Evolutionary conservation across 495 filamentous ascomycete genomes (phyloP).

Genomic region (Ramalina peruviana): DNA sequence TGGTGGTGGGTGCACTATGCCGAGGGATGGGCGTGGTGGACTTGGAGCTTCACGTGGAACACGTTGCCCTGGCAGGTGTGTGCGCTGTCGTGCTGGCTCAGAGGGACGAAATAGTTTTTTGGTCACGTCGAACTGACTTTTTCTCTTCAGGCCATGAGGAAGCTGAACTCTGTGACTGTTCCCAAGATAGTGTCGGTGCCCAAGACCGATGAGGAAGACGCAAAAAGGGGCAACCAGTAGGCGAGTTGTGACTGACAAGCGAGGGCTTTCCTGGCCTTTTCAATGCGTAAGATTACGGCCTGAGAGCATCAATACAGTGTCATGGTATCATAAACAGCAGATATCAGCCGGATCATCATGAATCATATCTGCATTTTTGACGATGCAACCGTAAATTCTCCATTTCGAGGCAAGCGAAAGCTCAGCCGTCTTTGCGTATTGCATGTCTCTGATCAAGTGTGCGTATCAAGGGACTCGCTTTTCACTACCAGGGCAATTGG

Average conservation of each 20-base stretch:
- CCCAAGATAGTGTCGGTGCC: constrained; percentile 43
- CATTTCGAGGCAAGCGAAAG: too few relatives aligned
- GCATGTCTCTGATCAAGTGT: too few relatives aligned
- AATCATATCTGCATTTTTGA: too few relatives aligned
- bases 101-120: neutral
- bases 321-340: too few relatives aligned
- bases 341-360: too few relatives aligned
- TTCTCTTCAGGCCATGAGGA: constrained; percentile 34
- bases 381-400: too few relatives aligned
- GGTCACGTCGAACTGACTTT: constrained; percentile 5
- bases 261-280: too few relatives aligned
- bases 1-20: constrained; percentile 28
- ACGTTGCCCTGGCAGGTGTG: constrained; percentile 21
- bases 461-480: too few relatives aligned
- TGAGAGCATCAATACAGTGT: too few relatives aligned
- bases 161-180: constrained; percentile 39
- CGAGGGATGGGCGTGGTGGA: constrained; percentile 25
- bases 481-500: constrained; percentile 49
- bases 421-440: too few relatives aligned
- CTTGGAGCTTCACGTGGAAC: constrained; percentile 24
- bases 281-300: too few relatives aligned
- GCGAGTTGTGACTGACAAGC: neutral
- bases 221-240: constrained; percentile 15
- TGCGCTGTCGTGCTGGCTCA: constrained; percentile 2
- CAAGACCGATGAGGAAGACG: constrained; percentile 41